Conservation (phyloP, 768 basidiomycete species). For the Austroboletus festivus region DNA sequence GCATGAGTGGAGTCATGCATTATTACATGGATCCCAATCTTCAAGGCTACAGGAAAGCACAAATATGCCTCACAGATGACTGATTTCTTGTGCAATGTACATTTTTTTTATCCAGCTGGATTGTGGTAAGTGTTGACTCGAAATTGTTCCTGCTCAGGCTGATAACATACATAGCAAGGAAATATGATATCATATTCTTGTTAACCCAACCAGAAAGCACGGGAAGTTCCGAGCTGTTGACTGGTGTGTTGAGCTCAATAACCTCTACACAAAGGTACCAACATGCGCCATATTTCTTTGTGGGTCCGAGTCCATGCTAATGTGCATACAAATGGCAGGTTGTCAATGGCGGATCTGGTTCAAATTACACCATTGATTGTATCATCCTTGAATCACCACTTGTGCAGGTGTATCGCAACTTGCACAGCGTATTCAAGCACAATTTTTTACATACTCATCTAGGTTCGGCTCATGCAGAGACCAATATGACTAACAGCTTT, state of each 20-base stretch:
- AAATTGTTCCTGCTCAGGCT: too few species aligned
- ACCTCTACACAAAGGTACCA: slow-evolving; percentile 41
- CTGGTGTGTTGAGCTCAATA: slow-evolving; percentile 42
- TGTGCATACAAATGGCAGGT: not conserved
- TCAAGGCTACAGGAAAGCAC: slow-evolving; percentile 33
- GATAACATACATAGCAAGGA: not conserved
- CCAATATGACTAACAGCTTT: too few species aligned
- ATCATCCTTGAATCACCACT: slow-evolving; percentile 5
- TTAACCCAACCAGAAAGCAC: slow-evolving; percentile 36
- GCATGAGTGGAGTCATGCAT: slow-evolving; percentile 27
- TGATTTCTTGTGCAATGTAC: slow-evolving; percentile 11
- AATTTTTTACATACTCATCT: too few species aligned
- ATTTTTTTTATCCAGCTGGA: not conserved
- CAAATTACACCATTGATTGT: not conserved
- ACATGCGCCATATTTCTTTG: too few species aligned
- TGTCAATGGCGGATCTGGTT: not conserved
- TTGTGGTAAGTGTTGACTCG: slow-evolving; percentile 4
- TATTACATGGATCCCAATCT: slow-evolving; percentile 26
- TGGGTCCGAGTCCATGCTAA: too few species aligned
- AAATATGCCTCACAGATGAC: slow-evolving; percentile 33
- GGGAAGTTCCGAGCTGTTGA: slow-evolving; percentile 34
- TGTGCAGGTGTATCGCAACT: not conserved
- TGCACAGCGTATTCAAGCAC: too few species aligned
- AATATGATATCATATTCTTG: slow-evolving; percentile 8
- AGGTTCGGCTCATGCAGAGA: too few species aligned